phyloP scores from a whole-genome alignment of 768 basidiomycete genomes.

The Clitopilus hobsonii region DNA sequence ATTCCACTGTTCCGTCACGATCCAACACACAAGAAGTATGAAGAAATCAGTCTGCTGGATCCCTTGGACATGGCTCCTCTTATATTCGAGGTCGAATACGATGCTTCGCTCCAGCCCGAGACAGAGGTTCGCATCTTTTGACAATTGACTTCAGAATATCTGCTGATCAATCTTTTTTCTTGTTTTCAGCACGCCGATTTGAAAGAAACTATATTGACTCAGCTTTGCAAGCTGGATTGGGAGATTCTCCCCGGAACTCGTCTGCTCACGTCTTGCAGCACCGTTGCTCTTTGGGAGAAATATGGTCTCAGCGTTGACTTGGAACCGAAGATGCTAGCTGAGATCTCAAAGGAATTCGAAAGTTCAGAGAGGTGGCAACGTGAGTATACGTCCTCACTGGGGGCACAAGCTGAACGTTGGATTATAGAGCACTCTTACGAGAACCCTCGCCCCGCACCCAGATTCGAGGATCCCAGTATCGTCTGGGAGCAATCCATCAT shows the following conservation, averaged over 20 bases:
- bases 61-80: constrained; percentile 49
- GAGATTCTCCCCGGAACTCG: constrained; percentile 14
- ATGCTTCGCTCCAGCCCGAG: not conserved
- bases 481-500: constrained; percentile 61
- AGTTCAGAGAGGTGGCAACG: constrained; percentile 54
- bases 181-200: constrained; percentile 24
- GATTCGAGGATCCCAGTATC: constrained; percentile 42
- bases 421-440: constrained; percentile 41
- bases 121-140: constrained; percentile 8
- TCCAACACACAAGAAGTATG: constrained; percentile 20
- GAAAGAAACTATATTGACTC: constrained; percentile 17
- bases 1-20: constrained; percentile 42
- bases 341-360: constrained; percentile 42
- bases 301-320: constrained; percentile 33
- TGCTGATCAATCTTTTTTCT: constrained; percentile 1
- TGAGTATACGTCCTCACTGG: constrained; percentile 14
- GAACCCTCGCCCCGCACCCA: constrained; percentile 39
- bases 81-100: constrained; percentile 26
- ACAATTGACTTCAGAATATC: not conserved
- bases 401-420: not conserved
- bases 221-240: constrained; percentile 21
- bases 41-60: constrained; percentile 45
- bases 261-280: constrained; percentile 25
- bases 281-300: constrained; percentile 38
- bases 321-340: constrained; percentile 24